phyloP scores from a whole-genome alignment of 345 rosid genomes.

The Rhizophora apiculata region DNA sequence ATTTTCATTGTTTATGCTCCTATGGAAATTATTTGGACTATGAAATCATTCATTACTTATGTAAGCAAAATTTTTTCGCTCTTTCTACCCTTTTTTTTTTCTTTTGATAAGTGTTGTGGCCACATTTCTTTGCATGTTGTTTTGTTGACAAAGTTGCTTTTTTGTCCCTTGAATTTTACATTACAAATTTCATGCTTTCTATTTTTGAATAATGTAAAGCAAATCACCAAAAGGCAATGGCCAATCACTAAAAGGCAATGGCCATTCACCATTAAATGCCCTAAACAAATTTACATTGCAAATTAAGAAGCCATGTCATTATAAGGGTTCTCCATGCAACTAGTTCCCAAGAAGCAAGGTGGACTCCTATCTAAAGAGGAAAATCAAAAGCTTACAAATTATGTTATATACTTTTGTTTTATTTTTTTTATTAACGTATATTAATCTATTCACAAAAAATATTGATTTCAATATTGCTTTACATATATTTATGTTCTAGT shows the following conservation, averaged over 20 bases:
- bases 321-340: constrained; percentile 69
- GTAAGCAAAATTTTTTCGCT: too few species aligned
- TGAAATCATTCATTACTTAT: too few species aligned
- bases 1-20: too few species aligned
- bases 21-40: too few species aligned
- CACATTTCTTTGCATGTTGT: neutral
- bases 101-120: too few species aligned
- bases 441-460: neutral
- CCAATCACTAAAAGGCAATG: constrained; percentile 34
- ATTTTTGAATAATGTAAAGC: constrained; percentile 39
- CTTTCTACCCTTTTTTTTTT: too few species aligned
- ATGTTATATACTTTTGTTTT: neutral
- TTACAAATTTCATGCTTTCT: neutral
- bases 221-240: constrained; percentile 31
- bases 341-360: constrained; percentile 83
- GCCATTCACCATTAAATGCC: constrained; percentile 43
- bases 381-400: constrained; percentile 90
- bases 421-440: neutral
- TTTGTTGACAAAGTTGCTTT: neutral
- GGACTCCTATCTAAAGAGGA: constrained; percentile 77
- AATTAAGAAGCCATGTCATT: constrained; percentile 77
- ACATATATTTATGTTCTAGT: neutral
- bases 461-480: neutral
- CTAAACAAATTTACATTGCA: constrained; percentile 58
- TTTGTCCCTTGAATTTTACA: neutral